A percentile compares a stretch with the other conserved stretches of the same genome.
These are phyloP conservation scores for Kwoniella dendrophila DNA, from an alignment of 768 basidiomycete genomes.

Conservation along the genomic window DNA sequence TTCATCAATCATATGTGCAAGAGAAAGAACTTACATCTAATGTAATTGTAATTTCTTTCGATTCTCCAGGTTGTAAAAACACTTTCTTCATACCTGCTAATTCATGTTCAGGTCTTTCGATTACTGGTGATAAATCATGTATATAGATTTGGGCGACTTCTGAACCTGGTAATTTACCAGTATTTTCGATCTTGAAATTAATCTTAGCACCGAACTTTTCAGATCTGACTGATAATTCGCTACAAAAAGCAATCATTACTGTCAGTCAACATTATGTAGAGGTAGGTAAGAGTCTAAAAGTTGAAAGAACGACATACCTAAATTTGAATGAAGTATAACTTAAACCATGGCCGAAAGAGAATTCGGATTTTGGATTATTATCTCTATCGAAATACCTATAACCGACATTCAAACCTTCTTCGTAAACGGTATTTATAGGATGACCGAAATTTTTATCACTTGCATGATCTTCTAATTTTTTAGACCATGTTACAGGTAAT, in stretches of 20 bases:
- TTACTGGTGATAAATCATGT: conserved; percentile 59
- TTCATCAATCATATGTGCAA: background rate
- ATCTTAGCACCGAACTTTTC: conserved; percentile 50
- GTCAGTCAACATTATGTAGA: no score
- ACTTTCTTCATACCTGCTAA: conserved; percentile 62
- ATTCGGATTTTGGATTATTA: conserved; percentile 32
- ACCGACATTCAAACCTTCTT: conserved; percentile 52
- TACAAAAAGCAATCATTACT: background rate
- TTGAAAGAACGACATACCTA: conserved; percentile 35
- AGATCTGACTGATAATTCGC: conserved; percentile 31
- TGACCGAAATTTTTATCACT: conserved; percentile 32
- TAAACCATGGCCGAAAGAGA: conserved; percentile 53
- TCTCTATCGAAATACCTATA: conserved; percentile 53
- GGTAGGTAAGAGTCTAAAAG: no score
- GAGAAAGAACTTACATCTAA: conserved; percentile 49
- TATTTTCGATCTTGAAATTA: conserved; percentile 63
- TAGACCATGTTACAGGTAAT: conserved; percentile 38
- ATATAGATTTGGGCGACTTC: conserved; percentile 71
- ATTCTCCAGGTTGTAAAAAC: conserved; percentile 51
- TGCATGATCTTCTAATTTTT: conserved; percentile 27
- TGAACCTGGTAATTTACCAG: conserved; percentile 62
- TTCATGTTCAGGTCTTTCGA: conserved; percentile 64
- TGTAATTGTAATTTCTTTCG: conserved; percentile 39
- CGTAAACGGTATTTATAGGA: conserved; percentile 38
- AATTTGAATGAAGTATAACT: conserved; percentile 49